A percentile compares a stretch with the other conserved stretches of the same genome.
Conservation (phyloP, 2,329 filamentous ascomycete species). For the Fusarium pseudonygamai region DNA sequence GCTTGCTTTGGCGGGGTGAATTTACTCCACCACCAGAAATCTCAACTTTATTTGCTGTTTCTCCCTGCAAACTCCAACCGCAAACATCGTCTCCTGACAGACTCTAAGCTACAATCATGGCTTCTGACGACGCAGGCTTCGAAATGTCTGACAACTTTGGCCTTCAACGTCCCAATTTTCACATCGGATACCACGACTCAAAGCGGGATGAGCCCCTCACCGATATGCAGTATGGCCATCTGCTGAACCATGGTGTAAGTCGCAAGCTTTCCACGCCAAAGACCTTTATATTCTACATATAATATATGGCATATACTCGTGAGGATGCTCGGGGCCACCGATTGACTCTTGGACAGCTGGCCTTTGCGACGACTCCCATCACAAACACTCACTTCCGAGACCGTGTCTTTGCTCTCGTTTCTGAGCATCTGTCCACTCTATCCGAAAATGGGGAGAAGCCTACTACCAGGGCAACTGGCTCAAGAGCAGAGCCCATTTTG, state of each 20-base stretch:
- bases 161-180: slow-evolving; percentile 61
- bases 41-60: slow-evolving; percentile 29
- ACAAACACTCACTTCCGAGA: slow-evolving; percentile 78
- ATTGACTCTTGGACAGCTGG: slow-evolving; percentile 65
- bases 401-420: slow-evolving; percentile 71
- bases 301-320: background rate
- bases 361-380: slow-evolving; percentile 81
- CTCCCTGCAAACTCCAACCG: slow-evolving; percentile 1
- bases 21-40: slow-evolving; percentile 43
- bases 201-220: slow-evolving; percentile 67
- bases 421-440: slow-evolving; percentile 61
- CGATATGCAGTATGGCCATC: slow-evolving; percentile 70
- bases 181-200: slow-evolving; percentile 79
- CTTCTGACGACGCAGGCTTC: slow-evolving; percentile 33
- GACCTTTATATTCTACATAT: background rate
- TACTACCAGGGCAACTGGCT: slow-evolving; percentile 55
- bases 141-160: slow-evolving; percentile 41
- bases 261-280: slow-evolving; percentile 13
- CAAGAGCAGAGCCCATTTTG: slow-evolving; percentile 65
- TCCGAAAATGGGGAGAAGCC: slow-evolving; percentile 51
- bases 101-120: slow-evolving; percentile 32
- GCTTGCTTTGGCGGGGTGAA: slow-evolving; percentile 41
- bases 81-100: background rate
- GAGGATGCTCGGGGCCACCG: background rate
- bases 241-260: slow-evolving; percentile 75